Base-by-base conservation (phyloP, 805 yeast genomes). In the Wickerhamomyces rabaulensis region DNA sequence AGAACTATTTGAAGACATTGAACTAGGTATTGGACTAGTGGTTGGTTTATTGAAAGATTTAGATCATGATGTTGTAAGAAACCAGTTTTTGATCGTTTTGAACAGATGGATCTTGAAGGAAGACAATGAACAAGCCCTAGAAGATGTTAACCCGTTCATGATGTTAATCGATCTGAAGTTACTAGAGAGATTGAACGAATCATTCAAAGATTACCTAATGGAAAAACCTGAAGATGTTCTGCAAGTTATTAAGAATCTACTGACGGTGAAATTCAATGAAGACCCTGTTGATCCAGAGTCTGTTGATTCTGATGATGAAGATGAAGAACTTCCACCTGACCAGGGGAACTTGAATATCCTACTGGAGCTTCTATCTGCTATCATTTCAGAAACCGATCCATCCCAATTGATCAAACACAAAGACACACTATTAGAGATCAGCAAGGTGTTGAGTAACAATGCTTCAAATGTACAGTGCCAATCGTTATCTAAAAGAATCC, bases 121-220 rank as follows among this genome's bases (percentile, higher is more conserved):
- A 2, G 43, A 37, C 2, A 37, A 33, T 2, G 47, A 47, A 9
- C 42, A 36, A 1, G 15, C 52, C 0, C 50, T 57, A 10, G 55
- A 53, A 9, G 55, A 56, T 1, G 67, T 68, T 6, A 72, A 75
- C 49, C 84, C 87, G n/a, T 74, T 79, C 44, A 53, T 73, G 8
- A 69, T 77, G 45, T 65, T 87, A 33, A 65, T 80, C 7, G 84
- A 85, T 56, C 66, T 88, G 48, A 76, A 83, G 49, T 58, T 88
- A 10, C 63, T 91, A 43, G 94, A 89, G 57, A 63, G 67, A 27
- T 65, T 87, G 29, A 78, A 82, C 21, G 74, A 74, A 5, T 69
- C 71, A 15, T 81, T 84, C 57, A 84, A 78, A 49, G 78, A 80
- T 9, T 71, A 71, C 19, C 46, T 72, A 22, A 48, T 67, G 19